Base-by-base conservation (phyloP, 208 protist genomes). In the Wallacemonas sp. region DNA sequence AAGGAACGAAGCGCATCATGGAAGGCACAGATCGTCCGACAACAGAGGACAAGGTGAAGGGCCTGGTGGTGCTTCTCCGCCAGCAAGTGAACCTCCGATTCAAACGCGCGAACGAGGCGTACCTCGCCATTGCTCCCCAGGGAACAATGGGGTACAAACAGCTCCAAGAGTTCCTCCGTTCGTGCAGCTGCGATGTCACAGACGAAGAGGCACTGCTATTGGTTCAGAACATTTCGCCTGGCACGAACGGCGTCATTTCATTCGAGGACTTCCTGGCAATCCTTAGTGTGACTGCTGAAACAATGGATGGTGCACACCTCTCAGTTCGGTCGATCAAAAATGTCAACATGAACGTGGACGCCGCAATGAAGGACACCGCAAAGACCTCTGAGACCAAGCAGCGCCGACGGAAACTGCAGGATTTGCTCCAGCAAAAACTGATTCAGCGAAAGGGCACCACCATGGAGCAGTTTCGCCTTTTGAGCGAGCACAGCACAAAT, bases 11-110 rank as follows among this genome's bases (percentile, higher is more conserved):
- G 66, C 62, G 79, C 19, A 87, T 93, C 56, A 64, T 89, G 9
- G 84, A 77, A n/a, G 82, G 80, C n/a, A 80, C 72, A 1, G 89
- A 90, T 38, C 72, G 75, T n/a, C 66, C 47, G 0, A 72, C 79
- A 5, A 89, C 79, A 3, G 80, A 85, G 38, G 76, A 84, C 28
- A 78, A 72, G 21, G 79, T 95, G 49, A 87, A 86, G 49, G 64
- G 82, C 28, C 76, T 94, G 17, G 56, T 96, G 33, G 70, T 90
- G 24, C 68, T 91, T 11, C 63, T 97, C 54, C 91, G 91, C 61
- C 79, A 95, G 61, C 85, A 93, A 63, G 71, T 95, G 33, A 88
- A 87, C 41, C 62, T 90, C 14, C 90, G 91, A 53, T 94, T 91
- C 72, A 79, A 77, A 56, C 77, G 75, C 42, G 68, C 78, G 31